Conservation (phyloP, 768 basidiomycete genomes). For the Gyrodon lividus region DNA sequence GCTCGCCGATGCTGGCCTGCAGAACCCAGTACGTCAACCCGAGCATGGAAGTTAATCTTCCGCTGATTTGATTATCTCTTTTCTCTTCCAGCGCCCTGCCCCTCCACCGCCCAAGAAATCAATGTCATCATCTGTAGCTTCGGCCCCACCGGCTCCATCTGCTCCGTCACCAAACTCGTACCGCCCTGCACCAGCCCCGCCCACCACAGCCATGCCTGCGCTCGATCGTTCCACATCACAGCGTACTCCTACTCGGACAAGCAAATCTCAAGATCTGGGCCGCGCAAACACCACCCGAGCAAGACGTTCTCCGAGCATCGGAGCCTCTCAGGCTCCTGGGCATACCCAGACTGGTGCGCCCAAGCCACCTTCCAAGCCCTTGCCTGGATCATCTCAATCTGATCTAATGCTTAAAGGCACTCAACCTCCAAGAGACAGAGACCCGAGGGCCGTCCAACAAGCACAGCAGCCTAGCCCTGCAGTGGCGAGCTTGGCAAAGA, state of each 20-base stretch:
- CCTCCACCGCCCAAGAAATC: slow-evolving; percentile 45
- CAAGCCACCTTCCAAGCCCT: slow-evolving; percentile 43
- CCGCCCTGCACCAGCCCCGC: slow-evolving; percentile 76
- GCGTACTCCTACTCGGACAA: slow-evolving; percentile 59
- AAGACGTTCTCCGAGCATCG: slow-evolving; percentile 50
- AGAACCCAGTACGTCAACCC: slow-evolving; percentile 51
- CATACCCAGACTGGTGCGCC: slow-evolving; percentile 32
- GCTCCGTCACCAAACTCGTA: slow-evolving; percentile 47
- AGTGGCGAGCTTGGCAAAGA: slow-evolving; percentile 63
- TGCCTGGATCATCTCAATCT: slow-evolving; percentile 57
- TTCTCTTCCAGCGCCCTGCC: slow-evolving; percentile 33
- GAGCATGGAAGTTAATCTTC: background rate
- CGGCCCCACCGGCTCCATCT: slow-evolving; percentile 31
- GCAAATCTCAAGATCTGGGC: slow-evolving; percentile 45
- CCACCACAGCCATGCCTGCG: slow-evolving; percentile 57
- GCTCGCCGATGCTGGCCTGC: slow-evolving; percentile 47
- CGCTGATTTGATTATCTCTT: slow-evolving; percentile 3
- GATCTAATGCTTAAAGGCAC: slow-evolving; percentile 52
- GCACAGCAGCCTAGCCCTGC: slow-evolving; percentile 59
- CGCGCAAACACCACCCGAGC: slow-evolving; percentile 72
- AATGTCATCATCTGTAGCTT: slow-evolving; percentile 22
- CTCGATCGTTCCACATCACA: slow-evolving; percentile 90
- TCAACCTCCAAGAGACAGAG: slow-evolving; percentile 35
- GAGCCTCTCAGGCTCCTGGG: slow-evolving; percentile 25
- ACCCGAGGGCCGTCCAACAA: slow-evolving; percentile 34